A percentile compares a stretch with the other conserved stretches of the same genome.
These are phyloP conservation scores for Leucoagaricus sp. DNA, from an alignment of 1,284 basidiomycete genomes.

Conservation along the genomic window DNA sequence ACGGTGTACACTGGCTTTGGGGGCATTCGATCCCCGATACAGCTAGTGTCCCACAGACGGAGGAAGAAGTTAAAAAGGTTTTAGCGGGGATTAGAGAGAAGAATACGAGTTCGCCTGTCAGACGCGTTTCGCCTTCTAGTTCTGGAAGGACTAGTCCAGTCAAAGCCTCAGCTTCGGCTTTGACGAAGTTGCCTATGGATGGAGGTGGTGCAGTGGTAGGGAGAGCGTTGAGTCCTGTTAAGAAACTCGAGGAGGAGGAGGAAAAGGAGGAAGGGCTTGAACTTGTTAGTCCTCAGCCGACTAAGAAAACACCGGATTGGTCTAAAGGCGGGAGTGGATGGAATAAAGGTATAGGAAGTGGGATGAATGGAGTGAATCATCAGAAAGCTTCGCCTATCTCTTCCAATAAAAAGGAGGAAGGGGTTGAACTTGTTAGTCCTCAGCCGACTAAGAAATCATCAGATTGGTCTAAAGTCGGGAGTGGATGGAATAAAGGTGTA, in stretches of 20 bases:
- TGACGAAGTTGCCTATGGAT: no score
- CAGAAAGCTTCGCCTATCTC: not conserved
- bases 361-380: not conserved
- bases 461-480: constrained; percentile 16
- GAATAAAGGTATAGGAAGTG: not conserved
- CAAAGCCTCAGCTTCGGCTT: no score
- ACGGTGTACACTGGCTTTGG: not conserved
- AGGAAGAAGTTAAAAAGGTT: constrained; percentile 10
- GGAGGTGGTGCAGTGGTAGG: no score
- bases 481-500: constrained; percentile 12
- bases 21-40: not conserved
- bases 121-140: not conserved
- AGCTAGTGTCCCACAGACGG: not conserved
- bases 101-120: constrained; percentile 22
- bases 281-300: constrained; percentile 14
- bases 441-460: constrained; percentile 4
- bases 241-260: not conserved
- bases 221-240: no score
- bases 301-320: constrained; percentile 7
- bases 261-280: no score
- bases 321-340: constrained; percentile 17
- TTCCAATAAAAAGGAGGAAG: not conserved
- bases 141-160: constrained; percentile 12
- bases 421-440: constrained; percentile 14
- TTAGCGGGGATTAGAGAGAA: constrained; percentile 27